Evolutionary conservation across 2,329 filamentous ascomycete species (phyloP), one percentile per base, ranked within the genome.

Genomic region (Sarocladiaceae sp.): DNA sequence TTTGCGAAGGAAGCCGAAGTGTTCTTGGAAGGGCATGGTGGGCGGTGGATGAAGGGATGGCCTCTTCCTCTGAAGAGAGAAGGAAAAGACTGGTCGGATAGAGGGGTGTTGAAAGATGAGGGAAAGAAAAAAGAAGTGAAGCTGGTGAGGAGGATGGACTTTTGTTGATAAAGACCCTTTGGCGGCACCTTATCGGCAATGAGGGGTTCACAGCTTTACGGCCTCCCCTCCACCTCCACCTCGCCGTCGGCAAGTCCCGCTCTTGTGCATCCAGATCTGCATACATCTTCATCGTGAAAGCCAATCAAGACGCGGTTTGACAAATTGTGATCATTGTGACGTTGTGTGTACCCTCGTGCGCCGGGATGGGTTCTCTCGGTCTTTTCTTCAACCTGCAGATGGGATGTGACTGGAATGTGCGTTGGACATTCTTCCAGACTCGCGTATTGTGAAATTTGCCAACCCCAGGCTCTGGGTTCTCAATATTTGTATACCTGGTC

Each of bases 11-110:
- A 29, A 23, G 21, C 3, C 19, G 6, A 41, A 18, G n/a, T 24
- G 37, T 3, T 13, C 23, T 21, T 41, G 29, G 37, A 41, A 41
- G n/a, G 19, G 37, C 37, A 41, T 41, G 4, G 9, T 41, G 34
- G 33, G 5, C 50, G 42, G 1, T 57, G 43, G 6, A 43, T 49
- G 51, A 60, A 42, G 29, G 46, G 45, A 13, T 4, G 13, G 33
- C 11, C 16, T 15, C 13, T 35, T 10, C 16, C 4, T 35, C 7
- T 19, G n/a, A 35, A 20, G 21, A 4, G 20, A 26, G 11, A 39
- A 39, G 16, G 13, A 7, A 23, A 41, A 24, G 37, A 39, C 9
- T n/a, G n/a, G n/a, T n/a, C n/a, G n/a, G n/a, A n/a, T n/a, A n/a
- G n/a, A n/a, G n/a, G n/a, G n/a, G n/a, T n/a, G n/a, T n/a, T n/a